Evolutionary conservation across 2,329 filamentous ascomycete genomes (phyloP), one percentile per base, ranked within the genome.

Genomic region (Zelopaecilomyces penicillatus): DNA sequence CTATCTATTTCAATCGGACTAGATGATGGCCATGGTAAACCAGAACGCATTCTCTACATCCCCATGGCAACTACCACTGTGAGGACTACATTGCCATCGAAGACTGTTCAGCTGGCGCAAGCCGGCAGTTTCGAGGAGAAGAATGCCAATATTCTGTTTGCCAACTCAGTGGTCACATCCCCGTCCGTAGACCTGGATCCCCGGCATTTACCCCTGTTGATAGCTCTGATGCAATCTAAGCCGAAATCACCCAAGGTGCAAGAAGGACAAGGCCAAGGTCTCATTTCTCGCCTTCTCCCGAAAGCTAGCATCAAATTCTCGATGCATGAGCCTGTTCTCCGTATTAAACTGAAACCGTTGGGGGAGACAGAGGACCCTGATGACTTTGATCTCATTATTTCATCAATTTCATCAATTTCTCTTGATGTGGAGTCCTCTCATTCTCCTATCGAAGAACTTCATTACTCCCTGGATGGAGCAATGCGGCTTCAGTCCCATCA

Each of bases 41-140:
- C 87, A 0, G 88, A 96, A 60, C 82, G 91, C 43, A 76, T 98
- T 46, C 68, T 95, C 26, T 98, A 98, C 61, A 79, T 98, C 37
- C 93, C 93, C 1, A 97, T 98, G 93, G 87, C 91, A 19, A 98
- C 93, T 1, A 95, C 90, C 3, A 98, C 83, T 0, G 80, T 97
- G 48, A 88, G 91, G 62, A 97, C 93, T 0, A 98, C 94, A 0
- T 68, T 97, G 6, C 91, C 91, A 5, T 94, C 93, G 9, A 96
- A 97, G 65, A 95, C 90, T 0, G 83, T 98, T 8, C 85, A 91
- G 59, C 77, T 90, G 43, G 78, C 82, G 2, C 76, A 82, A 46
- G 77, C 84, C 31, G 83, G 84, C 12, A 83, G 79, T 33, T 73
- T 77, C 8, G 84, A 85, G 52, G 89, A 97, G 64, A 82, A 87